Conservation (phyloP, 257 asterid genomes). For the Linaria vulgaris region DNA sequence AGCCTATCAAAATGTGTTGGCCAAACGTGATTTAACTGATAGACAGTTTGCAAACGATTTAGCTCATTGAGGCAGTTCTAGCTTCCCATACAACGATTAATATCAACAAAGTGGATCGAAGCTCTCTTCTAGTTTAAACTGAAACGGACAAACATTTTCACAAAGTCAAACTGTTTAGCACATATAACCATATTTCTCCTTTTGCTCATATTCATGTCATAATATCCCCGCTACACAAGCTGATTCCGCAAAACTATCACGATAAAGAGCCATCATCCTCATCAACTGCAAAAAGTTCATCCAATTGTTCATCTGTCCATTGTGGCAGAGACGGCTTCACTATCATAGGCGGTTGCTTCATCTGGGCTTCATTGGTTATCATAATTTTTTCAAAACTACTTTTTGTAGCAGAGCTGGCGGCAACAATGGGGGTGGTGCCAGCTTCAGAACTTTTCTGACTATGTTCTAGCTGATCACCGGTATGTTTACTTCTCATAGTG, state of each 20-base stretch:
- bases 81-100: too few relatives aligned
- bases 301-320: constrained; percentile 89
- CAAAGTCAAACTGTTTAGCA: too few relatives aligned
- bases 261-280: constrained; percentile 39
- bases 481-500: constrained; percentile 11
- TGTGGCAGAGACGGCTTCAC: constrained; percentile 45
- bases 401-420: constrained; percentile 15
- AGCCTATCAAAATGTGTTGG: too few relatives aligned
- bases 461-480: constrained; percentile 17
- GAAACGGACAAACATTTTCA: too few relatives aligned
- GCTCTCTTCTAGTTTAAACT: too few relatives aligned
- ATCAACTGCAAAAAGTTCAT: constrained; percentile 61
- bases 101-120: too few relatives aligned
- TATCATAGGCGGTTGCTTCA: constrained; percentile 36
- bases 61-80: too few relatives aligned
- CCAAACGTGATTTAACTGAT: too few relatives aligned
- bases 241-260: not conserved
- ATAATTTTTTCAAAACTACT: constrained; percentile 29
- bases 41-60: too few relatives aligned
- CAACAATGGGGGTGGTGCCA: not conserved
- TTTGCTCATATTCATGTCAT: too few relatives aligned
- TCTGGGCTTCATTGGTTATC: constrained; percentile 31
- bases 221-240: too few relatives aligned
- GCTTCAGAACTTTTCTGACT: constrained; percentile 24
- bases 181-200: too few relatives aligned